A percentile compares a stretch with the other conserved stretches of the same genome.
Conservation (phyloP, 169 alveolate genomes). For the Cryptosporidium bovis region DNA sequence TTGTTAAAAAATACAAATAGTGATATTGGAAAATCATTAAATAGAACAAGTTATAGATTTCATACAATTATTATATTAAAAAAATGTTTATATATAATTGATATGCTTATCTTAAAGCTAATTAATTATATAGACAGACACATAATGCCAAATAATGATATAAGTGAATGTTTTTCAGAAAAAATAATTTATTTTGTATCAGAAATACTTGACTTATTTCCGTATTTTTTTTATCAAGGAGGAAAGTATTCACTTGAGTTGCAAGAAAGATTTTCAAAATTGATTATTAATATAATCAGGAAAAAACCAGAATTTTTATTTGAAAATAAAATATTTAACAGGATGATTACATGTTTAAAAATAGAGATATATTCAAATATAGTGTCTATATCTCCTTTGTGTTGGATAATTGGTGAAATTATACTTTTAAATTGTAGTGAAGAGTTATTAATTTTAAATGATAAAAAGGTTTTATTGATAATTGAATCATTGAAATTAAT, state of each 20-base stretch:
- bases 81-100: neutral
- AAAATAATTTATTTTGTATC: neutral
- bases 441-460: neutral
- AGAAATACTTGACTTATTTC: constrained; percentile 16
- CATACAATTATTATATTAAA: constrained; percentile 4
- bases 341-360: neutral
- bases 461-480: neutral
- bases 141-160: neutral
- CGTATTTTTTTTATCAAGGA: constrained; percentile 36
- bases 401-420: constrained; percentile 44
- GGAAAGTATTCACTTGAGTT: constrained; percentile 7
- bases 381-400: neutral
- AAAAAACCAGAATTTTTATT: constrained; percentile 3
- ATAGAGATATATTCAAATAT: constrained; percentile 7
- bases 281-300: constrained; percentile 2
- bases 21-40: too few relatives aligned
- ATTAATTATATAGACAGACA: neutral
- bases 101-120: constrained; percentile 2
- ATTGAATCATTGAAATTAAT: neutral
- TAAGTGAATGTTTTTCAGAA: neutral
- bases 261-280: constrained; percentile 3
- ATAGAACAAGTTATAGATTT: neutral
- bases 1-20: too few relatives aligned
- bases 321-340: constrained; percentile 2
- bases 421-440: neutral